A percentile compares a stretch with the other conserved stretches of the same genome.
These are phyloP conservation scores for Limonium bicolor DNA, from an alignment of 148 eudicot species.

Conservation along the genomic window DNA sequence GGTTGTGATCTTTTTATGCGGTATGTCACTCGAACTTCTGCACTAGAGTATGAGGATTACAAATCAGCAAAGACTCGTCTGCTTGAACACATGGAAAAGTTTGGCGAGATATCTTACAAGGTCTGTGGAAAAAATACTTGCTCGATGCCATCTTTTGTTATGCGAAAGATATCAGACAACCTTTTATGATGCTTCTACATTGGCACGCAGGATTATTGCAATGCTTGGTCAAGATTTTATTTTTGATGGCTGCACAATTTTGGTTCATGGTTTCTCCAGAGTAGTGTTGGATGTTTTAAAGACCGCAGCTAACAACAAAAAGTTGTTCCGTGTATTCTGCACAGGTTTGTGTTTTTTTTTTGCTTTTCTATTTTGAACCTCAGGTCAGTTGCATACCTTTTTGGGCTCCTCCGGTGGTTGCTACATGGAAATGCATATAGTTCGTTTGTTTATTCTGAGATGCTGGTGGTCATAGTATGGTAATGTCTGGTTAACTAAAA, in stretches of 20 bases:
- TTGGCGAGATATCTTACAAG: slow-evolving; percentile 90
- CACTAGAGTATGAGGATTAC: slow-evolving; percentile 82
- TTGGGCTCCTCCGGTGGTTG: no score
- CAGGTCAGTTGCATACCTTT: neutral
- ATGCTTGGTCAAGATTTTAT: slow-evolving; percentile 94
- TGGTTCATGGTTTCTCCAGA: slow-evolving; percentile 89
- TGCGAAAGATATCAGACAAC: neutral
- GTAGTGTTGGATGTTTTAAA: slow-evolving; percentile 75
- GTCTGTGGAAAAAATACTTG: slow-evolving; percentile 16
- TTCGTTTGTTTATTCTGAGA: no score
- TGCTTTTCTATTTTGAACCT: neutral
- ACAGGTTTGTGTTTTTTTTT: slow-evolving; percentile 37
- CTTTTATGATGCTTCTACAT: slow-evolving; percentile 9
- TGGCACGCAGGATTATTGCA: slow-evolving; percentile 84
- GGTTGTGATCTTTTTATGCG: slow-evolving; percentile 93
- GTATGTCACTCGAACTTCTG: slow-evolving; percentile 87
- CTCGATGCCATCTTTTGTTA: neutral
- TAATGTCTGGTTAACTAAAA: no score
- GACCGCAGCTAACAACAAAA: slow-evolving; percentile 62
- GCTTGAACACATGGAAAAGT: slow-evolving; percentile 91
- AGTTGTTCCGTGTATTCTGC: slow-evolving; percentile 72
- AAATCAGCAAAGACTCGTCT: slow-evolving; percentile 83
- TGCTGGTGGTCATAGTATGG: no score
- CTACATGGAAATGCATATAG: no score
- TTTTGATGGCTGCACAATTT: slow-evolving; percentile 79